Base-by-base conservation (phyloP, 371 early-diverging fungal species). In the Batrachochytrium dendrobatidis region DNA sequence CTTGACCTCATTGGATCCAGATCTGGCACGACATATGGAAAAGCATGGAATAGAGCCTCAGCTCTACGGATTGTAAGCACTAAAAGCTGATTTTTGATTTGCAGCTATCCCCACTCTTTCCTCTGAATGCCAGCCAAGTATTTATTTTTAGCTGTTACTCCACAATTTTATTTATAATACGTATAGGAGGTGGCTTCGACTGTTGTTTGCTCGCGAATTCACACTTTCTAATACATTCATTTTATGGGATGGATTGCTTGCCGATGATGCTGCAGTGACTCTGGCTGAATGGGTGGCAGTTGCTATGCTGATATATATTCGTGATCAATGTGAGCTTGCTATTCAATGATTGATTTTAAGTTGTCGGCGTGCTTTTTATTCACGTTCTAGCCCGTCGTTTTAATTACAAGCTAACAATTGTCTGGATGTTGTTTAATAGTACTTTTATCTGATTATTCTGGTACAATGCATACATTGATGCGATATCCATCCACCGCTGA, bases 181-280 rank as follows among this genome's bases (percentile, higher is more conserved):
- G 26, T 32, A 7, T 59, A 89, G 89, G 55, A 88, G 94, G 18
- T 95, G 95, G 95, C 74, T 92, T 44, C 83, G 95, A n/a, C 72
- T 95, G 33, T 77, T 95, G 10, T 95, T 93, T 77, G 87, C 90
- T 28, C 76, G 95, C 35, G 95, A 95, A 70, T 86, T 95, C 53
- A 72, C 84, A 1, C 80, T 89, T 8, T 71, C 82, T 10, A 75
- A 85, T n/a, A 72, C 86, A 6, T 61, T 92, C 29, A 53, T 65
- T n/a, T 71, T 95, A 44, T 95, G 95, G 95, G 93, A 92, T 62
- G 88, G 87, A 10, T 76, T 95, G 10, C 86, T 93, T 72, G 88
- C 90, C 5, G 83, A 88, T 48, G 87, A 86, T 59, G 57, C 51
- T 4, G 77, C 82, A 5, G 69, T 92, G 28, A 72, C 82, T 20